Conservation (phyloP, 1,139 yeast species). For the Kazachstania sp. region DNA sequence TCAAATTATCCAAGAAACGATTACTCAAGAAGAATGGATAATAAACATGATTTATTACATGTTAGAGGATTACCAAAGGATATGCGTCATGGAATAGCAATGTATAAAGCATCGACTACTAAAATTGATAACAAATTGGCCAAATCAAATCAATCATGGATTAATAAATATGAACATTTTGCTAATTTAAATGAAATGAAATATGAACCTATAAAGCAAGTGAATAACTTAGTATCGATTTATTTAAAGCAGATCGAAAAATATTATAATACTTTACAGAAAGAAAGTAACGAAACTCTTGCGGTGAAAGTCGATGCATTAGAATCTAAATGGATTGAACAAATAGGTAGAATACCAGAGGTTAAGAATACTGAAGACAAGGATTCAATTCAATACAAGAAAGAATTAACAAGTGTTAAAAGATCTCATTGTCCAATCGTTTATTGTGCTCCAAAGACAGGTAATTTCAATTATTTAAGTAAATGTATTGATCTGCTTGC, state of each 20-base stretch:
- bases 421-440: constrained; percentile 19
- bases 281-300: constrained; percentile 1
- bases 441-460: constrained; percentile 19
- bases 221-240: background rate
- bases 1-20: background rate
- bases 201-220: background rate
- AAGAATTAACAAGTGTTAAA: constrained; percentile 1
- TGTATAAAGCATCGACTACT: constrained; percentile 6
- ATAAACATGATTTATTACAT: constrained; percentile 56
- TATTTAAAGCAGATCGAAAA: constrained; percentile 2
- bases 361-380: constrained; percentile 1
- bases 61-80: constrained; percentile 39
- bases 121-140: constrained; percentile 1
- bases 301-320: constrained; percentile 3
- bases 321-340: constrained; percentile 1
- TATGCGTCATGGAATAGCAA: constrained; percentile 35
- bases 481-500: constrained; percentile 23
- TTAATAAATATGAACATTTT: constrained; percentile 6
- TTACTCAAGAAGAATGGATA: background rate
- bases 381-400: background rate
- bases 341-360: constrained; percentile 2
- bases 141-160: constrained; percentile 5
- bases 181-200: background rate
- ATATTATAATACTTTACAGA: background rate
- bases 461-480: constrained; percentile 19